These are phyloP conservation scores for Beverwykella pulmonaria DNA, from an alignment of 495 filamentous ascomycete genomes.

Conservation along the genomic window DNA sequence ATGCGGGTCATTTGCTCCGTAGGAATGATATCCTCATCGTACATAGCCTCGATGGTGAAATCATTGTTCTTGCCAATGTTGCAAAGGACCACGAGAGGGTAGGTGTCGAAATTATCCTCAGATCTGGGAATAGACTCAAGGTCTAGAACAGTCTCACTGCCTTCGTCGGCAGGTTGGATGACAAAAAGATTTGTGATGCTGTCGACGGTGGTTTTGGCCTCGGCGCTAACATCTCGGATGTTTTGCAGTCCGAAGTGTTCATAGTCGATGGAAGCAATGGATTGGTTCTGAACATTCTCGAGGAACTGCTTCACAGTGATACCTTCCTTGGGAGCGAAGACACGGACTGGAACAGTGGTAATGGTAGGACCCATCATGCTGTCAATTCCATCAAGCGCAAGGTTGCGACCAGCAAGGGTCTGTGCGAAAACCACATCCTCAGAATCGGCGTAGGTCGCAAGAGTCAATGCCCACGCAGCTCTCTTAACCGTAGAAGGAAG, in stretches of 20 bases:
- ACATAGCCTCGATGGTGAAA: slow-evolving; percentile 21
- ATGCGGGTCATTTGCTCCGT: slow-evolving; percentile 29
- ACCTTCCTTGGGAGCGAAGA: slow-evolving; percentile 45
- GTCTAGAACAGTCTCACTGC: slow-evolving; percentile 20
- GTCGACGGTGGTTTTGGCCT: slow-evolving; percentile 67
- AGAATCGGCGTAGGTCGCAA: slow-evolving; percentile 50
- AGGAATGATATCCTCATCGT: slow-evolving; percentile 25
- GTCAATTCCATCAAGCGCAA: slow-evolving; percentile 53
- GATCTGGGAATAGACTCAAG: slow-evolving; percentile 32
- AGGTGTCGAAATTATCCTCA: slow-evolving; percentile 38
- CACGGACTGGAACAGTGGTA: slow-evolving; percentile 49
- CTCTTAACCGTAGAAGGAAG: slow-evolving; percentile 55
- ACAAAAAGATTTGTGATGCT: slow-evolving; percentile 59
- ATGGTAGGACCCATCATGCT: slow-evolving; percentile 58
- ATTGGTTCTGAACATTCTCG: slow-evolving; percentile 49
- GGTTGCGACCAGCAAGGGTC: slow-evolving; percentile 58
- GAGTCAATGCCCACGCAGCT: slow-evolving; percentile 58
- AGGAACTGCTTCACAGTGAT: slow-evolving; percentile 49
- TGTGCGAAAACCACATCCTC: slow-evolving; percentile 59
- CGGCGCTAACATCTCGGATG: slow-evolving; percentile 62
- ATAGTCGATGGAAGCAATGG: slow-evolving; percentile 54
- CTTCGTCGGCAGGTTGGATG: slow-evolving; percentile 51
- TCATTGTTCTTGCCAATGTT: slow-evolving; percentile 2
- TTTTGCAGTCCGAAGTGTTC: slow-evolving; percentile 64
- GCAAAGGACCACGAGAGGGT: slow-evolving; percentile 37